Conservation (phyloP, 805 yeast species). For the Nakazawaea wickerhamii region DNA sequence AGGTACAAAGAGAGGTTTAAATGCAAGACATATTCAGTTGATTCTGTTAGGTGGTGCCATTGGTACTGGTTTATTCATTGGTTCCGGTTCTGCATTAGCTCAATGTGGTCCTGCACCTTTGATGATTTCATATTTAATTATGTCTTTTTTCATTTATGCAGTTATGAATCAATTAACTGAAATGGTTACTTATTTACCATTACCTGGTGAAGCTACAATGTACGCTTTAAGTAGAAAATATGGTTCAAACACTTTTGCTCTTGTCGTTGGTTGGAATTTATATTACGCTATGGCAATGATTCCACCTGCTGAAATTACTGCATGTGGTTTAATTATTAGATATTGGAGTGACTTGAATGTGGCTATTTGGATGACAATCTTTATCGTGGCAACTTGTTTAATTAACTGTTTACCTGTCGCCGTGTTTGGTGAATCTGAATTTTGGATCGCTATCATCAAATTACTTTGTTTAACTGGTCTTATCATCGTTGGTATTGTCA, state of each 20-base stretch:
- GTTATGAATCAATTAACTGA: constrained; percentile 63
- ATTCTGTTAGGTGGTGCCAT: constrained; percentile 72
- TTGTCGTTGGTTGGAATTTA: constrained; percentile 39
- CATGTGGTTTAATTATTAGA: constrained; percentile 49
- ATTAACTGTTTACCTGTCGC: constrained; percentile 48
- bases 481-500: constrained; percentile 44
- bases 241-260: constrained; percentile 39
- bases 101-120: constrained; percentile 62
- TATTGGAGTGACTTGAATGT: constrained; percentile 46
- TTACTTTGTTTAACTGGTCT: constrained; percentile 57
- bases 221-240: constrained; percentile 35
- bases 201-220: constrained; percentile 41
- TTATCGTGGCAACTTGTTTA: constrained; percentile 36
- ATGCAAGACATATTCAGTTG: constrained; percentile 65
- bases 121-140: constrained; percentile 51
- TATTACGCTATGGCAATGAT: constrained; percentile 48
- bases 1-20: constrained; percentile 43
- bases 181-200: constrained; percentile 41
- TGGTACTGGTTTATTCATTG: constrained; percentile 73
- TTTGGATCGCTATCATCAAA: constrained; percentile 61
- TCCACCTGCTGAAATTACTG: constrained; percentile 61
- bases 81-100: constrained; percentile 53
- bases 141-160: constrained; percentile 57
- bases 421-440: constrained; percentile 59
- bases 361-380: constrained; percentile 50